Evolutionary conservation across 2,329 filamentous ascomycete species (phyloP).

Genomic region (Septoria petroselini): DNA sequence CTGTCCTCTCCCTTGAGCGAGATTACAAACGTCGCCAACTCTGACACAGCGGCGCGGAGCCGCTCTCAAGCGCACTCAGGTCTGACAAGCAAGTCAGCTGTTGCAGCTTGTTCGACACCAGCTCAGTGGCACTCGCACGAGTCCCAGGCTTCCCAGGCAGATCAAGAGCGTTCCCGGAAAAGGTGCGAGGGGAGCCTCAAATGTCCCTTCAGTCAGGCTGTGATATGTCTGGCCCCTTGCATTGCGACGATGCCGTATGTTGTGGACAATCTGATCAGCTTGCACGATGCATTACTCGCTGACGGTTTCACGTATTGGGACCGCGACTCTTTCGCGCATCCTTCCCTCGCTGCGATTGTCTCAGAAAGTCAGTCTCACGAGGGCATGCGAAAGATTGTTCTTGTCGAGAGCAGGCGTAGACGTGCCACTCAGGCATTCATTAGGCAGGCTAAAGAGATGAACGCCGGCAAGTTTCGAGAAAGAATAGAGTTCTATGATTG

Average conservation of each 20-base stretch:
- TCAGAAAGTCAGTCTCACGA: slow-evolving; percentile 36
- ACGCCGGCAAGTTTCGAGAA: slow-evolving; percentile 30
- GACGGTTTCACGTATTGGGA: slow-evolving; percentile 32
- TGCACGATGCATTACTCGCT: slow-evolving; percentile 23
- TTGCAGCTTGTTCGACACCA: not conserved
- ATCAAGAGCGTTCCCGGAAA: slow-evolving; percentile 5
- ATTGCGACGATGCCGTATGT: slow-evolving; percentile 34
- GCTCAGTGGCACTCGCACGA: not conserved
- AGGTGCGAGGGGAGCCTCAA: slow-evolving; percentile 10
- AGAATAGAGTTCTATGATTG: slow-evolving; percentile 36
- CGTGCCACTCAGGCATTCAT: slow-evolving; percentile 22
- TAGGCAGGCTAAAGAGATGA: slow-evolving; percentile 24
- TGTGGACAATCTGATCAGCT: slow-evolving; percentile 29
- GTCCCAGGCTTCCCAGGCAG: slow-evolving; percentile 8
- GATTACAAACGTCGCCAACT: slow-evolving; percentile 19
- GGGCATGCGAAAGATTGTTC: slow-evolving; percentile 34
- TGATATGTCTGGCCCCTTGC: slow-evolving; percentile 33
- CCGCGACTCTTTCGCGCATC: slow-evolving; percentile 31
- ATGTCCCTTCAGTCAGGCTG: slow-evolving; percentile 28
- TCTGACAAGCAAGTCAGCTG: slow-evolving; percentile 11
- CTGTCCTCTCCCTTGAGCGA: slow-evolving; percentile 19
- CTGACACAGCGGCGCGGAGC: not conserved
- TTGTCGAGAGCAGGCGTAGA: slow-evolving; percentile 34
- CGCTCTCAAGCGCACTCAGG: slow-evolving; percentile 10
- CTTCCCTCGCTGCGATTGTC: slow-evolving; percentile 24